Conservation (phyloP, 176 grass and related monocot species). For the Lolium perenne region DNA sequence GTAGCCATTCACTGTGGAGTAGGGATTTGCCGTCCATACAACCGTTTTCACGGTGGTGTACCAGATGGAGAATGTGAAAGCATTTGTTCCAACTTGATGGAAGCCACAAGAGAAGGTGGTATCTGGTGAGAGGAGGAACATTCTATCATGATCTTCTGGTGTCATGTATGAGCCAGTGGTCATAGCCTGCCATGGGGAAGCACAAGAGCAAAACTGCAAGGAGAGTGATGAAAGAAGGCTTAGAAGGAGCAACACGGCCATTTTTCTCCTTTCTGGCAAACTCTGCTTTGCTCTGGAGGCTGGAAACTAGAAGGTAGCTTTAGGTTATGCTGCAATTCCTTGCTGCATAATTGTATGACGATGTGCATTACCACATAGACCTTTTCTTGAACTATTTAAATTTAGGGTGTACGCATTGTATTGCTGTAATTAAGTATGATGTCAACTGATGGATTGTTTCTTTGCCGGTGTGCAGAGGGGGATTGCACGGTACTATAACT, state of each 20-base stretch:
- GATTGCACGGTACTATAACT: too few relatives aligned
- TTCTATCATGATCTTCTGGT: constrained; percentile 45
- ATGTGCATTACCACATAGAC: background rate
- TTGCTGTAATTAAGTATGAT: background rate
- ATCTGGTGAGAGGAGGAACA: constrained; percentile 47
- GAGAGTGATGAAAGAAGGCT: constrained; percentile 31
- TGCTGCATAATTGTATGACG: too few relatives aligned
- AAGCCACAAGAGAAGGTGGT: constrained; percentile 61
- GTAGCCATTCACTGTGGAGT: constrained; percentile 33
- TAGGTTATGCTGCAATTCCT: background rate
- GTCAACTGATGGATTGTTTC: constrained; percentile 22
- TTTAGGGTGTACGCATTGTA: constrained; percentile 22
- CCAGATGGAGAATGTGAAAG: constrained; percentile 73
- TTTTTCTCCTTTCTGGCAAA: constrained; percentile 10
- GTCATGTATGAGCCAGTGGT: constrained; percentile 48
- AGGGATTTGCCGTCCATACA: constrained; percentile 71
- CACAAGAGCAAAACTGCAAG: constrained; percentile 34
- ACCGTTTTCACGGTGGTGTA: constrained; percentile 57
- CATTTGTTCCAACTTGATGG: constrained; percentile 49
- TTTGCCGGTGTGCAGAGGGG: background rate
- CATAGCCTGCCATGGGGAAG: constrained; percentile 49
- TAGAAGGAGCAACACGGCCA: constrained; percentile 39
- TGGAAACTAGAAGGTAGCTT: background rate
- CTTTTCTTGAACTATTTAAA: constrained; percentile 20
- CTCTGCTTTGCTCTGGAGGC: constrained; percentile 14